Conservation (phyloP, 1,284 basidiomycete species). For the Takashimella tepidaria region DNA sequence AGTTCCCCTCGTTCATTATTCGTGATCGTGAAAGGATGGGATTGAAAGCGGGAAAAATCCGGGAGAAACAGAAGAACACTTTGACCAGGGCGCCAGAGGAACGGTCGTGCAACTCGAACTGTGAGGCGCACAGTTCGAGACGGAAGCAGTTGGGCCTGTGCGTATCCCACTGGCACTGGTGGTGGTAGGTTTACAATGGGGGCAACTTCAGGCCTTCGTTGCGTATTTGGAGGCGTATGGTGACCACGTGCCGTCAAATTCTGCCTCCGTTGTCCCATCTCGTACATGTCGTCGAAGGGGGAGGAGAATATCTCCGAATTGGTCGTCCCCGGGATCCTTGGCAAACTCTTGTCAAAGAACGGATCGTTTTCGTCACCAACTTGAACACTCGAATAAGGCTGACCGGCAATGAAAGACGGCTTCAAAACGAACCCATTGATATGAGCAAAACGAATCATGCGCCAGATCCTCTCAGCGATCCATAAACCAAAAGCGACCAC, state of each 20-base stretch:
- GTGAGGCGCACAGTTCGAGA: conserved; percentile 72
- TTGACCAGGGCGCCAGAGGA: conserved; percentile 67
- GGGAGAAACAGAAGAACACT: conserved; percentile 65
- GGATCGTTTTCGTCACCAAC: not conserved
- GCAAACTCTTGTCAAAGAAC: not conserved
- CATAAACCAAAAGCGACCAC: conserved; percentile 62
- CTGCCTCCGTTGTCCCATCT: not conserved
- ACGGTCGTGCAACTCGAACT: conserved; percentile 57
- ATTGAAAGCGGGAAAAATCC: conserved; percentile 60
- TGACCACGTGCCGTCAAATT: not conserved
- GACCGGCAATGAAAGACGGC: not conserved
- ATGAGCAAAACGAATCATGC: conserved; percentile 59
- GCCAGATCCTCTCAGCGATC: conserved; percentile 60
- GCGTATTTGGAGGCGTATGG: not conserved
- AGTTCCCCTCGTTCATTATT: conserved; percentile 62
- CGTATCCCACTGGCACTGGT: conserved; percentile 52
- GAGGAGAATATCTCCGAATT: not conserved
- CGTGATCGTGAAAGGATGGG: conserved; percentile 77
- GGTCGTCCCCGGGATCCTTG: not conserved
- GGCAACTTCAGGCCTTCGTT: not conserved
- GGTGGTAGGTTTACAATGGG: conserved; percentile 8
- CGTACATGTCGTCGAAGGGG: not conserved
- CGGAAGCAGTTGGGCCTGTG: conserved; percentile 69
- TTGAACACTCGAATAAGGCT: not conserved
- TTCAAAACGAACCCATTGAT: conserved; percentile 55